These are phyloP conservation scores for Nakazawaea anatomiae DNA, from an alignment of 805 yeast species.

Conservation along the genomic window DNA sequence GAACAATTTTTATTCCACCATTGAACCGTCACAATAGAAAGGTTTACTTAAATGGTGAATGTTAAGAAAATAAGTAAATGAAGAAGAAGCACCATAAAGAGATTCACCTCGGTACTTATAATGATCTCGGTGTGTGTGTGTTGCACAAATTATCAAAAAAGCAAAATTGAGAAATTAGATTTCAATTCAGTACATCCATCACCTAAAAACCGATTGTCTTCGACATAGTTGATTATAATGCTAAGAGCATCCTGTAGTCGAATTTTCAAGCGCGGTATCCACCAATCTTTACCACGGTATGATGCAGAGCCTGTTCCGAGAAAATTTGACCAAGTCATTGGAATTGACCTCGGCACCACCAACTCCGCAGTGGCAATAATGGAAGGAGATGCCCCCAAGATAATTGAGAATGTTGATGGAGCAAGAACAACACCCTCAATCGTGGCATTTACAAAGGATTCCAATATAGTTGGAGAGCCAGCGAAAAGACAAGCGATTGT, in stretches of 20 bases:
- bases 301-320: neutral
- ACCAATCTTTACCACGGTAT: neutral
- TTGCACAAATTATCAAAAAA: too few relatives aligned
- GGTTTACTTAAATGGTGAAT: too few relatives aligned
- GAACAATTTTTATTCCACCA: too few relatives aligned
- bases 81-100: too few relatives aligned
- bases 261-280: neutral
- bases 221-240: neutral
- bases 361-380: slow-evolving; percentile 85
- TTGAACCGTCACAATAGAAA: too few relatives aligned
- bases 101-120: too few relatives aligned
- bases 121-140: too few relatives aligned
- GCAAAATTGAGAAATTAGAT: too few relatives aligned
- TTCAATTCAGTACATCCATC: neutral
- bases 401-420: slow-evolving; percentile 75
- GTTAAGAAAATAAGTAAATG: too few relatives aligned
- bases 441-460: slow-evolving; percentile 90
- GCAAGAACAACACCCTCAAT: slow-evolving; percentile 86
- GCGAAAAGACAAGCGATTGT: slow-evolving; percentile 96
- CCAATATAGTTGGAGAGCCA: slow-evolving; percentile 87
- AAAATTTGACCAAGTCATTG: slow-evolving; percentile 58
- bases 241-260: neutral
- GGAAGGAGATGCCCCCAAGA: slow-evolving; percentile 74
- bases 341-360: slow-evolving; percentile 85
- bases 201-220: too few relatives aligned